Conservation (phyloP, 192 early-diverging fungal species). For the Geranomyces michiganensis region DNA sequence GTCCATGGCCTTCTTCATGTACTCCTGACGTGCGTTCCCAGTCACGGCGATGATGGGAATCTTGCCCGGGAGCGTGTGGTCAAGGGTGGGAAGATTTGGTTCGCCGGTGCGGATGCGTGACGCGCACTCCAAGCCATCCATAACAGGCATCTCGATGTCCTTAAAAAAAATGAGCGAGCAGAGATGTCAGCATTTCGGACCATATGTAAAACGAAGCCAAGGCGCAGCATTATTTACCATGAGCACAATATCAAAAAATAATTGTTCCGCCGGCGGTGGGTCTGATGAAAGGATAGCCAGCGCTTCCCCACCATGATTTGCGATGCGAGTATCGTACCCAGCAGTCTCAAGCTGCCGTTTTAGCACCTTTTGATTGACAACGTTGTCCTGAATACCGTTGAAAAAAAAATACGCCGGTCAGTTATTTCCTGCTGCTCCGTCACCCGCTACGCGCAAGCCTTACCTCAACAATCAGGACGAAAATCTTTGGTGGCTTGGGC, state of each 20-base stretch:
- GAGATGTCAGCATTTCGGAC: no score
- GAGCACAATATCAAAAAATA: slow-evolving; percentile 28
- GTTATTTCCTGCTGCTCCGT: background rate
- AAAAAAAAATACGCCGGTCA: slow-evolving; percentile 17
- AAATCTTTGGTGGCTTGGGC: background rate
- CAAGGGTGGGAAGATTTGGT: slow-evolving; percentile 8
- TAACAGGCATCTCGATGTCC: slow-evolving; percentile 65
- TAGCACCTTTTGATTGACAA: slow-evolving; percentile 63
- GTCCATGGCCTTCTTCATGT: slow-evolving; percentile 50
- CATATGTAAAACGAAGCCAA: no score
- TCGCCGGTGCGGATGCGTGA: slow-evolving; percentile 13
- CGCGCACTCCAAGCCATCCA: slow-evolving; percentile 48
- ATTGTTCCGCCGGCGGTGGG: slow-evolving; percentile 2
- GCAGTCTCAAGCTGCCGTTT: slow-evolving; percentile 58
- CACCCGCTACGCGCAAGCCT: background rate
- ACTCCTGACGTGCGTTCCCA: slow-evolving; percentile 56
- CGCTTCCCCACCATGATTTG: slow-evolving; percentile 61
- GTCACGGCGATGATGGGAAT: slow-evolving; percentile 64
- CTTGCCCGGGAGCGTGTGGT: slow-evolving; percentile 18
- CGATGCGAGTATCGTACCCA: slow-evolving; percentile 50
- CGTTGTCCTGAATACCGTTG: slow-evolving; percentile 62
- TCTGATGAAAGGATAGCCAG: slow-evolving; percentile 42
- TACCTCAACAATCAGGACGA: slow-evolving; percentile 17
- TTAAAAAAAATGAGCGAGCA: no score
- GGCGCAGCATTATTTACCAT: slow-evolving; percentile 36